These are phyloP conservation scores for Solanum gandarillasii DNA, from an alignment of 257 asterid species.

Conservation along the genomic window DNA sequence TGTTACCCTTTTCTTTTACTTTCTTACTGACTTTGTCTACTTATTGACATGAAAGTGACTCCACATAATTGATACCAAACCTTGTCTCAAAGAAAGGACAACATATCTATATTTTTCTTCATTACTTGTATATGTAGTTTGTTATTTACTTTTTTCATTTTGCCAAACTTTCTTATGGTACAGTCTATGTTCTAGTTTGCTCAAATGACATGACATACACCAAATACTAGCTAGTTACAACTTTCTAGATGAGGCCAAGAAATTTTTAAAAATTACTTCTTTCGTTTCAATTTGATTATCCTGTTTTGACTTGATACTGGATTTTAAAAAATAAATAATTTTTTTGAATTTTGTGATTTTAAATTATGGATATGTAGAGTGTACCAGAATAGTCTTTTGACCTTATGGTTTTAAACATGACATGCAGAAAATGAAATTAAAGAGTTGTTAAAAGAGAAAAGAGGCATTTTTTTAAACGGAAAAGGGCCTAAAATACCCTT, in stretches of 20 bases:
- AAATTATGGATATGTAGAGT: not conserved
- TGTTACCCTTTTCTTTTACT: not conserved
- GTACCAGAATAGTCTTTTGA: not conserved
- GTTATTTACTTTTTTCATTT: not conserved
- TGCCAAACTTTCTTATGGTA: not conserved
- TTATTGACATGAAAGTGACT: not conserved
- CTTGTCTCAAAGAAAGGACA: not conserved
- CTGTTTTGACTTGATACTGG: no score
- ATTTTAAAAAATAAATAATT: no score
- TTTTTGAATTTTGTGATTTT: no score
- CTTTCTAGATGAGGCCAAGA: not conserved
- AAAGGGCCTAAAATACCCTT: no score
- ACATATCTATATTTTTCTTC: not conserved
- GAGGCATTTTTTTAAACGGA: no score
- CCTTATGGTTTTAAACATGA: not conserved
- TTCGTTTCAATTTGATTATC: no score
- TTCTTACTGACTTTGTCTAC: not conserved
- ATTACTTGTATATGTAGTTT: not conserved
- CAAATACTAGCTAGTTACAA: not conserved
- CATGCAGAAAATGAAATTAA: not conserved
- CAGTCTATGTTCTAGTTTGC: not conserved
- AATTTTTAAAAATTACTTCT: no score
- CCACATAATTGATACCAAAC: not conserved
- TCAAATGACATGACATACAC: no score
- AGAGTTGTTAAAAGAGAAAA: no score